Conservation (phyloP, 305 asterid species). For the Nicotiana rustica region DNA sequence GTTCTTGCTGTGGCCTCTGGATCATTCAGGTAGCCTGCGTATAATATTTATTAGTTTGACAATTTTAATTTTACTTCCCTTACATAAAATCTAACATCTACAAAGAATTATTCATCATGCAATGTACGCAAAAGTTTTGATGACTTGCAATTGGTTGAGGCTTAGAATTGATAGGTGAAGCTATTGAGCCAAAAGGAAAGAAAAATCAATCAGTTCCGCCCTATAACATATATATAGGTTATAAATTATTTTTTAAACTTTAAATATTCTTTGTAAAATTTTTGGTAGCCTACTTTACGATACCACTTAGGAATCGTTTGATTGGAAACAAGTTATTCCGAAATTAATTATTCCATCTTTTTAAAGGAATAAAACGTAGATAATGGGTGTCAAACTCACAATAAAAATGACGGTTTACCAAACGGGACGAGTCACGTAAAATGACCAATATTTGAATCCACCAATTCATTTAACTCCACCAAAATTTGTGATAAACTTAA, state of each 20-base stretch:
- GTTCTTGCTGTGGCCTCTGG: conserved; percentile 65
- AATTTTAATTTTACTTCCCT: background rate
- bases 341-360: too few species aligned
- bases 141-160: background rate
- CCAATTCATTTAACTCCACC: background rate
- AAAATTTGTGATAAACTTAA: background rate
- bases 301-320: too few species aligned
- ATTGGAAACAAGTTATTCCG: too few species aligned
- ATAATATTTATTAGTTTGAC: background rate
- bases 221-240: too few species aligned
- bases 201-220: too few species aligned
- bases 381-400: background rate
- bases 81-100: background rate
- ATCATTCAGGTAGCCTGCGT: conserved; percentile 77
- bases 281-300: too few species aligned
- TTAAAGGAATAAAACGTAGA: background rate
- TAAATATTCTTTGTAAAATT: too few species aligned
- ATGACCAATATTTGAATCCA: background rate
- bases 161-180: background rate
- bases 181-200: background rate
- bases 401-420: background rate
- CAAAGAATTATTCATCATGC: background rate
- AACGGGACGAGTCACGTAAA: background rate
- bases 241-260: too few species aligned
- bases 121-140: background rate